These are phyloP conservation scores for Penicillium paxilli DNA, from an alignment of 495 filamentous ascomycete genomes.

Conservation along the genomic window DNA sequence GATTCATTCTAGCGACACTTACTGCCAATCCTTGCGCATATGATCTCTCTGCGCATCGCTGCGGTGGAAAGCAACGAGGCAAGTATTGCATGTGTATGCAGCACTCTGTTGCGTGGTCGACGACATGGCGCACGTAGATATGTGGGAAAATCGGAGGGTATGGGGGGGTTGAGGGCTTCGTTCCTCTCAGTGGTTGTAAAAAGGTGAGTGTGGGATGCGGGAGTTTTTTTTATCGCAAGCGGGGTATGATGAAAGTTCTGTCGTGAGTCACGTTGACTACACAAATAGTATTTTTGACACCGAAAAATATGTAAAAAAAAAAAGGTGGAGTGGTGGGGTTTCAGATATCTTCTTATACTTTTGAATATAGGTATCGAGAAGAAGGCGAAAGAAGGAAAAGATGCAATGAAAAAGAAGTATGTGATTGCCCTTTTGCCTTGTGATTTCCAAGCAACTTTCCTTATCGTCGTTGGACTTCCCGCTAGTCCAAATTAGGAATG, in stretches of 20 bases:
- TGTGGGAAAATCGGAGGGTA: too few relatives aligned
- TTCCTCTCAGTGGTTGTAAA: conserved; percentile 8
- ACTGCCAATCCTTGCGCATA: conserved; percentile 99
- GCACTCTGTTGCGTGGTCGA: conserved; percentile 41
- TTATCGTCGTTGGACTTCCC: neutral
- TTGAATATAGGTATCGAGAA: too few relatives aligned
- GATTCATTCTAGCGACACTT: conserved; percentile 40
- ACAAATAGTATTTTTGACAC: neutral
- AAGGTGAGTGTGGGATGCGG: conserved; percentile 19
- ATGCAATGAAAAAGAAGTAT: neutral
- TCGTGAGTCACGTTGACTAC: conserved; percentile 1
- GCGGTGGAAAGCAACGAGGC: conserved; percentile 92
- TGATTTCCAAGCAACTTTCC: neutral
- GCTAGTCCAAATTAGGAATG: neutral
- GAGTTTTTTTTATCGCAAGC: conserved; percentile 23
- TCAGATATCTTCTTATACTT: too few relatives aligned
- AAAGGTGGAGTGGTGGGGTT: neutral
- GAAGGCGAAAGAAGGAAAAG: neutral
- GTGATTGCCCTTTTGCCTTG: neutral
- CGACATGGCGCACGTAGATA: conserved; percentile 20
- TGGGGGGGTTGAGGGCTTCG: too few relatives aligned
- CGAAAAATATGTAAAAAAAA: neutral
- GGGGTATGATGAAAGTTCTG: conserved; percentile 30
- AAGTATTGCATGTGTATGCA: conserved; percentile 97
- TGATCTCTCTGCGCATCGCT: conserved; percentile 91